Conservation (phyloP, 2,329 filamentous ascomycete genomes). For the Grosmannia serpens region DNA sequence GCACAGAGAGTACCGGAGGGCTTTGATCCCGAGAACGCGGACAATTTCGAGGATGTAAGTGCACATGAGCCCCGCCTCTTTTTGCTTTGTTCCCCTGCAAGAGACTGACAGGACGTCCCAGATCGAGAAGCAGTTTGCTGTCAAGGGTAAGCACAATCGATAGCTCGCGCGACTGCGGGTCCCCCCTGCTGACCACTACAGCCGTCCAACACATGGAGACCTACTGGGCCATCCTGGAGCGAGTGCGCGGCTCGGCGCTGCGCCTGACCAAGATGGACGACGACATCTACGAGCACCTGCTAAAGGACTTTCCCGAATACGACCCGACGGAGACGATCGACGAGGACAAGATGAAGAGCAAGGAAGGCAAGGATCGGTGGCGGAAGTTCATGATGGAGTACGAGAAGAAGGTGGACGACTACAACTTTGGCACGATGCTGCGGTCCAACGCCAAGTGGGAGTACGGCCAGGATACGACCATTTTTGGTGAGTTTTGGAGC, state of each 20-base stretch:
- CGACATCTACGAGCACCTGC: slow-evolving; percentile 85
- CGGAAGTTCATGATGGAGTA: slow-evolving; percentile 88
- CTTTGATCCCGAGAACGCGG: slow-evolving; percentile 47
- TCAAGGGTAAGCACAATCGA: slow-evolving; percentile 57
- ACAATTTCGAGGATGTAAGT: slow-evolving; percentile 45
- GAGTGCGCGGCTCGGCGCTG: slow-evolving; percentile 75
- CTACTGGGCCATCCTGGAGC: slow-evolving; percentile 93
- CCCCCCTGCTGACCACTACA: slow-evolving; percentile 12
- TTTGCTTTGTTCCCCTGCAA: not conserved
- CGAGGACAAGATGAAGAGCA: slow-evolving; percentile 97
- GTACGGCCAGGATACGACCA: slow-evolving; percentile 80
- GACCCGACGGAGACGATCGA: slow-evolving; percentile 70
- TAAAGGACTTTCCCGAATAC: slow-evolving; percentile 82
- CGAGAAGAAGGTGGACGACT: slow-evolving; percentile 92
- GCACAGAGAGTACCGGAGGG: slow-evolving; percentile 33
- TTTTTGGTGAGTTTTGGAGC: slow-evolving; percentile 57
- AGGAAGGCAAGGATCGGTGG: slow-evolving; percentile 87
- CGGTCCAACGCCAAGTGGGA: slow-evolving; percentile 66
- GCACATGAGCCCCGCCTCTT: not conserved
- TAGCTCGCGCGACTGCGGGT: not conserved
- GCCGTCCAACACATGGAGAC: slow-evolving; percentile 93
- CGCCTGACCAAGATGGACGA: slow-evolving; percentile 91
- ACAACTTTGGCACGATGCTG: slow-evolving; percentile 94
- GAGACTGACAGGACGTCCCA: slow-evolving; percentile 22
- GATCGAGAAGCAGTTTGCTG: slow-evolving; percentile 99